phyloP scores from a whole-genome alignment of 495 filamentous ascomycete genomes.

The Xeromyces bisporus region DNA sequence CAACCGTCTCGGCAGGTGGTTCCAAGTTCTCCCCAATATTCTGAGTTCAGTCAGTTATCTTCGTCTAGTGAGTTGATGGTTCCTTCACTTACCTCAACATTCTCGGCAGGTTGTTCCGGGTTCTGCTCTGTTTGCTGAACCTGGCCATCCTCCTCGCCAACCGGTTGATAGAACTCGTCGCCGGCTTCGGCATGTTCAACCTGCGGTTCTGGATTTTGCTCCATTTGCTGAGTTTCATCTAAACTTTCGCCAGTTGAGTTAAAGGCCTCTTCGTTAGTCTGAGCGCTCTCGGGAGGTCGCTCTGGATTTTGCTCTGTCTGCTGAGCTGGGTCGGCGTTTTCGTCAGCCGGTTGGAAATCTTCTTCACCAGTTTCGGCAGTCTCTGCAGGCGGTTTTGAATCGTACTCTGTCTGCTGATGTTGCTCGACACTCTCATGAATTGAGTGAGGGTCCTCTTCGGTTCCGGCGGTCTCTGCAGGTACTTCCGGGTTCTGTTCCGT shows the following conservation, averaged over 20 bases:
- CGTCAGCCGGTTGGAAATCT: not conserved
- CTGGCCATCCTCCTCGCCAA: not conserved
- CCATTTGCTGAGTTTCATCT: not conserved
- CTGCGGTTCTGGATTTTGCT: not conserved
- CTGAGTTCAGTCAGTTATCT: constrained; percentile 5
- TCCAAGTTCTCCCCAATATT: constrained; percentile 2
- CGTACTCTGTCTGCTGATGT: not conserved
- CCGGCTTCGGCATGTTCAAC: not conserved
- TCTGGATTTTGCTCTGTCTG: not conserved
- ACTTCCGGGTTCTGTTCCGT: constrained; percentile 3
- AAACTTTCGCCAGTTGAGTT: not conserved
- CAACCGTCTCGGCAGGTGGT: not conserved
- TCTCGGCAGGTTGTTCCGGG: constrained; percentile 3
- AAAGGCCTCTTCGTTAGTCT: not conserved
- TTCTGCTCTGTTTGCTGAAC: not conserved
- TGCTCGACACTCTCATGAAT: not conserved
- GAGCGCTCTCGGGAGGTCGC: not conserved
- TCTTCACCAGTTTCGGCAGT: not conserved
- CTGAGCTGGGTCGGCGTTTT: not conserved
- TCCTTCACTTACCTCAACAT: constrained; percentile 3
- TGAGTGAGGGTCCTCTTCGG: constrained; percentile 1
- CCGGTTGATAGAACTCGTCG: no score
- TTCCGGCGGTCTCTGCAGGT: constrained; percentile 2
- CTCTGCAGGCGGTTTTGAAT: not conserved
- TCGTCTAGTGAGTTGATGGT: constrained; percentile 5